Conservation (phyloP, 495 filamentous ascomycete genomes). For the Hamigera avellanea region DNA sequence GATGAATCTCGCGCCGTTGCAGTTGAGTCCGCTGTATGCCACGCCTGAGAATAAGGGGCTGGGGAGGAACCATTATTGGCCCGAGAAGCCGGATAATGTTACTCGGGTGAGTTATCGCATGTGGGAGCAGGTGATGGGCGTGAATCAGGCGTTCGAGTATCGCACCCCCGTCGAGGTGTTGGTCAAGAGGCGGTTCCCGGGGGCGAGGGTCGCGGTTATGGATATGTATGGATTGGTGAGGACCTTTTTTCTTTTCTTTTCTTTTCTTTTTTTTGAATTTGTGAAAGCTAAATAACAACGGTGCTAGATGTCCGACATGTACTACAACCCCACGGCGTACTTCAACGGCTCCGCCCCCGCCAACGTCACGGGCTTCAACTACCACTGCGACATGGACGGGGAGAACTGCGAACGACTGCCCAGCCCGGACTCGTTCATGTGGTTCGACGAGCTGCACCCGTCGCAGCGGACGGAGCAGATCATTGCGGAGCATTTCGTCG, state of each 20-base stretch:
- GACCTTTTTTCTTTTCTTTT: neutral
- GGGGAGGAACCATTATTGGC: slow-evolving; percentile 45
- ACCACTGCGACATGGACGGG: slow-evolving; percentile 37
- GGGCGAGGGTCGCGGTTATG: slow-evolving; percentile 49
- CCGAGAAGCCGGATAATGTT: slow-evolving; percentile 44
- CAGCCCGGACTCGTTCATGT: slow-evolving; percentile 32
- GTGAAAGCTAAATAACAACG: neutral
- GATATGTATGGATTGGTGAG: slow-evolving; percentile 48
- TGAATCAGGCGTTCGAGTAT: slow-evolving; percentile 52
- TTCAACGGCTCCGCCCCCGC: slow-evolving; percentile 43
- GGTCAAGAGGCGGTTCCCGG: slow-evolving; percentile 43
- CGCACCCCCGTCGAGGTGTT: slow-evolving; percentile 43
- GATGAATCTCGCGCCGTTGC: slow-evolving; percentile 51
- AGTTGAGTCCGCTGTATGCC: slow-evolving; percentile 50
- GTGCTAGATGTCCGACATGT: slow-evolving; percentile 46
- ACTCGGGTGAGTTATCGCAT: slow-evolving; percentile 48
- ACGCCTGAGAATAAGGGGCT: slow-evolving; percentile 36
- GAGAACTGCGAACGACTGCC: slow-evolving; percentile 14
- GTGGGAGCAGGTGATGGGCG: slow-evolving; percentile 43
- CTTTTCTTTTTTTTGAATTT: neutral
- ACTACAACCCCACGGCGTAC: slow-evolving; percentile 43
- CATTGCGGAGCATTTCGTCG: slow-evolving; percentile 49
- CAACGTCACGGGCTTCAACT: slow-evolving; percentile 48
- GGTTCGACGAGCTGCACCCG: slow-evolving; percentile 58
- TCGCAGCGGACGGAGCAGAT: slow-evolving; percentile 41